These are phyloP conservation scores for Yarrowia hollandica DNA, from an alignment of 805 yeast genomes.

Conservation along the genomic window DNA sequence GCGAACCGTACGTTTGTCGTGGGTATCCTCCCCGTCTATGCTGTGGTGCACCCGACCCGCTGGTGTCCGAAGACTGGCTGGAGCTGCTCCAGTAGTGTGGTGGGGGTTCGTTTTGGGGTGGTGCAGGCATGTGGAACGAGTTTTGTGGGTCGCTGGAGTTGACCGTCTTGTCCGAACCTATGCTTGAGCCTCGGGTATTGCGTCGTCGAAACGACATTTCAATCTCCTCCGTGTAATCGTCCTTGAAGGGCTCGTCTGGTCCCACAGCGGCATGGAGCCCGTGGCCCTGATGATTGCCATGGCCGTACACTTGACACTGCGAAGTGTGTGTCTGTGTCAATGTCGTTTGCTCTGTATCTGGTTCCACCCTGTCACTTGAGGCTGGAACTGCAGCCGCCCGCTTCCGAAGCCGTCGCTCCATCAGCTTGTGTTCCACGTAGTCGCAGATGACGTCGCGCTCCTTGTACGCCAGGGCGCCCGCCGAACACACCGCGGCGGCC, in stretches of 20 bases:
- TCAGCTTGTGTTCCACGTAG: slow-evolving; percentile 24
- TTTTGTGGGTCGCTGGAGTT: slow-evolving; percentile 2
- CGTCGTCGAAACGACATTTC: slow-evolving; percentile 26
- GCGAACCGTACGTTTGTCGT: background rate
- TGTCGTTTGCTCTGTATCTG: background rate
- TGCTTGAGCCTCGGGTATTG: slow-evolving; percentile 14
- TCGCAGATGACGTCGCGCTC: slow-evolving; percentile 25
- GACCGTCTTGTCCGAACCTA: slow-evolving; percentile 22
- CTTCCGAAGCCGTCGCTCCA: slow-evolving; percentile 17
- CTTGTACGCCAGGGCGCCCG: slow-evolving; percentile 25
- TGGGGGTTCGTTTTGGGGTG: background rate
- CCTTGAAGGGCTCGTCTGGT: slow-evolving; percentile 5
- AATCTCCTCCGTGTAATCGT: slow-evolving; percentile 22
- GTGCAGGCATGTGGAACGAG: slow-evolving; percentile 17
- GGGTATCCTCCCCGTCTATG: slow-evolving; percentile 3
- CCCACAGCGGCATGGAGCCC: slow-evolving; percentile 5
- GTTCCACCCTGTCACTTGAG: background rate
- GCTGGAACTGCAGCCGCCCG: slow-evolving; percentile 17
- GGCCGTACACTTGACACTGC: background rate
- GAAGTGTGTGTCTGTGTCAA: background rate
- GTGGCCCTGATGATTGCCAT: no score
- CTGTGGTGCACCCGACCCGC: background rate
- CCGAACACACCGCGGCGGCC: slow-evolving; percentile 28
- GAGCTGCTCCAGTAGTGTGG: background rate
- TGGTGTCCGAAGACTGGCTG: slow-evolving; percentile 1